phyloP scores from a whole-genome alignment of 805 yeast genomes.

The Alloascoidea hylecoeti region DNA sequence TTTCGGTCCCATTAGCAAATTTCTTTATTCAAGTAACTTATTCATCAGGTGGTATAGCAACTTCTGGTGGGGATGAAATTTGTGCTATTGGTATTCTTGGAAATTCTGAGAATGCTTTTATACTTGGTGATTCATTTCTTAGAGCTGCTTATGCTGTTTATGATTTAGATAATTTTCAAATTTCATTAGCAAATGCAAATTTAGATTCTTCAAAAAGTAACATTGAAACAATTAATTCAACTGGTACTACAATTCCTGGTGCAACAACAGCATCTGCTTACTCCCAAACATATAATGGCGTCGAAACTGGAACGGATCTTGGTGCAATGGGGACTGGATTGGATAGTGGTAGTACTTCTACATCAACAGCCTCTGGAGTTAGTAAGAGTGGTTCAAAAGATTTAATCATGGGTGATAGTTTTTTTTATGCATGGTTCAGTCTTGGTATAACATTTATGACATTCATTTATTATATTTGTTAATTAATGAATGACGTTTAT shows the following conservation, averaged over 20 bases:
- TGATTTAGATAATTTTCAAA: constrained; percentile 28
- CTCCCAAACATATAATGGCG: background rate
- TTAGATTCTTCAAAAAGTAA: background rate
- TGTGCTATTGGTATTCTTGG: background rate
- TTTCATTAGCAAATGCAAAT: constrained; percentile 1
- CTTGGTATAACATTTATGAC: too few relatives aligned
- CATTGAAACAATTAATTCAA: background rate
- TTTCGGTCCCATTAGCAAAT: constrained; percentile 4
- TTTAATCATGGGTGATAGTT: too few relatives aligned
- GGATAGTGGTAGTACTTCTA: too few relatives aligned
- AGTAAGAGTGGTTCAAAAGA: too few relatives aligned
- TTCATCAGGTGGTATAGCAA: background rate
- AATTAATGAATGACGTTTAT: too few relatives aligned
- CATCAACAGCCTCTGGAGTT: too few relatives aligned
- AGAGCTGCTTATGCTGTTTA: constrained; percentile 38
- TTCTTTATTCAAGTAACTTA: constrained; percentile 2
- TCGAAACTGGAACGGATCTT: too few relatives aligned
- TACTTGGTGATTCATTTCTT: constrained; percentile 40
- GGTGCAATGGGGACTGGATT: too few relatives aligned
- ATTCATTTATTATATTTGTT: too few relatives aligned
- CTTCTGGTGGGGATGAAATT: background rate
- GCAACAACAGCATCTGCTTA: background rate
- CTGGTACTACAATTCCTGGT: background rate
- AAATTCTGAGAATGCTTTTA: constrained; percentile 5
- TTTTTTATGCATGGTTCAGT: too few relatives aligned